Evolutionary conservation across 257 asterid species (phyloP), one percentile per base, ranked within the genome.

Genomic region (Gynochthodes officinalis): DNA sequence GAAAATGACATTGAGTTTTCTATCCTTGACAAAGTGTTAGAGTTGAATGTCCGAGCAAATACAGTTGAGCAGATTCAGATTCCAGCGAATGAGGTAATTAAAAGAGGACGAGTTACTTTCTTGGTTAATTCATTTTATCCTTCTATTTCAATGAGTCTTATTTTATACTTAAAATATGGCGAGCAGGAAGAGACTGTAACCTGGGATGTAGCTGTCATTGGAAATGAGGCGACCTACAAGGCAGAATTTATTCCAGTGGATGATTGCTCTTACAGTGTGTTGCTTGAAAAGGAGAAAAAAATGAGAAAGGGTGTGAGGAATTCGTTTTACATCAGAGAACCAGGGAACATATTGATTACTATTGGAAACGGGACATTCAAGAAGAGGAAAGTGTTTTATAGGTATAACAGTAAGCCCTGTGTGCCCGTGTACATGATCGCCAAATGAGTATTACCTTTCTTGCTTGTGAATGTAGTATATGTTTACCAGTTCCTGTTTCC

Each of bases 221-320:
- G 96, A 43, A 74, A 69, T 57, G 96, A 90, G 57, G 98, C 86
- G 54, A 77, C 74, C 4, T 93, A 84, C 86, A 82, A 70, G 72
- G 98, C 91, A 70, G 98, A 90, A 44, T 93, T 93, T 14, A 61
- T 93, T 12, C 98, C 98, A 11, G 86, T 83, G 0, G 98, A 93
- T 78, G 98, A 93, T 55, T 82, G 97, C 46, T 93, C 97, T 3
- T 93, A 93, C 86, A 82, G 58, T 66, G 79, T 93, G n/a, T 78
- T 90, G 93, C 78, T 93, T 64, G 88, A 83, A 76, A 64, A 68
- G 53, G 96, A 90, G 76, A 88, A 79, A 86, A 89, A 79, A 71
- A 77, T 88, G 88, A 83, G 37, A 42, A 86, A 79, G 59, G 69
- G 81, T 27, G 68, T 55, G 16, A 76, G 97, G 42, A 91, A 89